Conservation (phyloP, 345 rosid genomes). For the Brassica juncea region DNA sequence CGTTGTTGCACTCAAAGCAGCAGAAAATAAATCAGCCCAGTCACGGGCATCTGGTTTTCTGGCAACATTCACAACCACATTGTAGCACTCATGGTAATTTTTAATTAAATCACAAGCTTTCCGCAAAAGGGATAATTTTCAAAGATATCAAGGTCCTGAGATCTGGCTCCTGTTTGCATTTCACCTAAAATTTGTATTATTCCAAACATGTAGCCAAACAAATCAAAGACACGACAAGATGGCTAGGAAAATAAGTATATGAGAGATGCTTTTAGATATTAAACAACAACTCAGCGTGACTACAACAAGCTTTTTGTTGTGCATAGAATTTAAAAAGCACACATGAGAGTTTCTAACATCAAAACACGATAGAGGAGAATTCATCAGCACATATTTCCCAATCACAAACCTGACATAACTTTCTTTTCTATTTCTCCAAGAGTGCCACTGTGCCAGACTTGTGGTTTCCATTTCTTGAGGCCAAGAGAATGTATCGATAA, state of each 20-base stretch:
- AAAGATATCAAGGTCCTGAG: slow-evolving; percentile 44
- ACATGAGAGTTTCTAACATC: background rate
- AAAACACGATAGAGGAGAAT: background rate
- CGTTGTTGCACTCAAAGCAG: slow-evolving; percentile 99
- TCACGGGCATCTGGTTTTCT: slow-evolving; percentile 97
- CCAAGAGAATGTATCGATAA: background rate
- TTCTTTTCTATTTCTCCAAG: background rate
- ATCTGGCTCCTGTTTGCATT: slow-evolving; percentile 62
- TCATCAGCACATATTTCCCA: background rate
- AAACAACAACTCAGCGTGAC: background rate
- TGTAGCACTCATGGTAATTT: slow-evolving; percentile 80
- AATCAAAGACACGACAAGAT: too few species aligned
- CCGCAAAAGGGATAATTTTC: slow-evolving; percentile 65
- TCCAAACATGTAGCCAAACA: background rate
- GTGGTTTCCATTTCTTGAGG: slow-evolving; percentile 20
- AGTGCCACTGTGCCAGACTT: background rate
- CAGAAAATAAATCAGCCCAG: slow-evolving; percentile 93
- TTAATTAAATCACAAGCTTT: slow-evolving; percentile 89
- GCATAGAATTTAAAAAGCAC: background rate
- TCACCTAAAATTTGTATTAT: slow-evolving; percentile 46
- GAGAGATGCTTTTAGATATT: slow-evolving; percentile 20
- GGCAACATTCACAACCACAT: slow-evolving; percentile 97
- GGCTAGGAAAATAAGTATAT: too few species aligned
- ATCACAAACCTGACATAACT: background rate
- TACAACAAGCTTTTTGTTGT: background rate